Evolutionary conservation across 75 land plant genomes (phyloP), one percentile per base, ranked within the genome.

Genomic region (Selaginella tamariscina): DNA sequence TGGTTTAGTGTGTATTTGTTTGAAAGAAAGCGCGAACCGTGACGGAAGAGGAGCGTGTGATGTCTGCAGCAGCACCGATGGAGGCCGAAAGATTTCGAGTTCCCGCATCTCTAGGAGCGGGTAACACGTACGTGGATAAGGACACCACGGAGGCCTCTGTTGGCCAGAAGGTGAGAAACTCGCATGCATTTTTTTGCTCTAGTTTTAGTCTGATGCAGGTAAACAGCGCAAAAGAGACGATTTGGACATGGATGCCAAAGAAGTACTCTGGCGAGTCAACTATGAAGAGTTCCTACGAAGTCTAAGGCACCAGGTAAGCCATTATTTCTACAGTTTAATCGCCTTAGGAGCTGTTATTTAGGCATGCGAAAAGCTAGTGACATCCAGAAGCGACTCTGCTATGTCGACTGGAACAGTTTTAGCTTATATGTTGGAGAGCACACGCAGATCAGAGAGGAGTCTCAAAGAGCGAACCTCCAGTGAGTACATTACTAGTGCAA

Each of bases 241-340:
- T 32, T 39, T 84, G 5, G 73, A 77, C 27, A 59, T 54, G 31
- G 85, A 78, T 33, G 56, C 49, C 13, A 82, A 74, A 76, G 82
- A 81, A 70, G 68, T 85, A 56, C 78, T 83, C 56, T 88, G 88
- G 86, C 93, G 89, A 33, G 80, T 78, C 20, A 88, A 88, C 63
- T 86, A 74, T 72, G 93, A 88, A 65, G 89, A 86, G 62, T 86
- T 88, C 27, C 54, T 81, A 15, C 84, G 86, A 21, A 68, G 78
- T 72, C 77, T 88, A 22, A 79, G 93, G 65, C 82, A 83, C 65
- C 75, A 86, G 93, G 93, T 86, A 64, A 39, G 55, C 32, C 28
- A 1, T 54, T 32, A 28, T 2, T 24, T n/a, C n/a, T n/a, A 5
- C 13, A 27, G 18, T 31, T 8, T 65, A n/a, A n/a, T n/a, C n/a